These are phyloP conservation scores for Vitellaria paradoxa DNA, from an alignment of 179 eudicot genomes.

Conservation along the genomic window DNA sequence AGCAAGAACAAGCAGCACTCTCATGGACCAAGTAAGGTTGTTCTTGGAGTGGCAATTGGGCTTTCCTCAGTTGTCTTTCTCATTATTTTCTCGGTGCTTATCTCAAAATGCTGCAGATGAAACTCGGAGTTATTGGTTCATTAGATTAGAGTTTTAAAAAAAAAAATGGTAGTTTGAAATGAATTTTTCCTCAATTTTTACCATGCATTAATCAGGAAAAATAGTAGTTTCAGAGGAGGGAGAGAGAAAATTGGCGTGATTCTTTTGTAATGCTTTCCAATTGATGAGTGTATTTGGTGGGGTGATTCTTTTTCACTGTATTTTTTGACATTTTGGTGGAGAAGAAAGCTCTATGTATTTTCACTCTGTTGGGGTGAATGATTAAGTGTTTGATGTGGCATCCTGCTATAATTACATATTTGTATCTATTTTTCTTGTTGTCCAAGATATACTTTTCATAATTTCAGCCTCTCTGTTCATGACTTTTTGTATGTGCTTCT, in stretches of 20 bases:
- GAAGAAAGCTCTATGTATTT: slow-evolving; percentile 2
- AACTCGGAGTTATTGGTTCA: slow-evolving; percentile 12
- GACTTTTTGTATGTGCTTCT: neutral
- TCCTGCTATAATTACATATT: neutral
- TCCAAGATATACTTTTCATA: slow-evolving; percentile 6
- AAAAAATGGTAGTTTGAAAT: neutral
- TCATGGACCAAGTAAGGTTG: slow-evolving; percentile 85
- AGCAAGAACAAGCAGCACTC: slow-evolving; percentile 26
- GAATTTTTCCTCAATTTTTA: slow-evolving; percentile 12
- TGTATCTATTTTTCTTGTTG: slow-evolving; percentile 1
- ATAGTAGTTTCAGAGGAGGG: slow-evolving; percentile 4
- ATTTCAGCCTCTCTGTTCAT: slow-evolving; percentile 8
- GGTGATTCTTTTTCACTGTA: neutral
- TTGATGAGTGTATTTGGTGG: neutral
- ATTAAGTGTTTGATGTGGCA: slow-evolving; percentile 2
- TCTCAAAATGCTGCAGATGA: slow-evolving; percentile 72
- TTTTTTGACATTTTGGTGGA: neutral
- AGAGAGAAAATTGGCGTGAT: slow-evolving; percentile 10
- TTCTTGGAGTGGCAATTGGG: slow-evolving; percentile 88
- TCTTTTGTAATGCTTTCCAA: neutral
- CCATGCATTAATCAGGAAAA: neutral
- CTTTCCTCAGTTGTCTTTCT: slow-evolving; percentile 85
- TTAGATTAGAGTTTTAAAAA: slow-evolving; percentile 17
- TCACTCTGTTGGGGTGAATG: slow-evolving; percentile 8
- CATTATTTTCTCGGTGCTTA: slow-evolving; percentile 64